Evolutionary conservation across 192 early-diverging fungal species (phyloP), one percentile per base, ranked within the genome.

Genomic region (Linnemannia exigua): DNA sequence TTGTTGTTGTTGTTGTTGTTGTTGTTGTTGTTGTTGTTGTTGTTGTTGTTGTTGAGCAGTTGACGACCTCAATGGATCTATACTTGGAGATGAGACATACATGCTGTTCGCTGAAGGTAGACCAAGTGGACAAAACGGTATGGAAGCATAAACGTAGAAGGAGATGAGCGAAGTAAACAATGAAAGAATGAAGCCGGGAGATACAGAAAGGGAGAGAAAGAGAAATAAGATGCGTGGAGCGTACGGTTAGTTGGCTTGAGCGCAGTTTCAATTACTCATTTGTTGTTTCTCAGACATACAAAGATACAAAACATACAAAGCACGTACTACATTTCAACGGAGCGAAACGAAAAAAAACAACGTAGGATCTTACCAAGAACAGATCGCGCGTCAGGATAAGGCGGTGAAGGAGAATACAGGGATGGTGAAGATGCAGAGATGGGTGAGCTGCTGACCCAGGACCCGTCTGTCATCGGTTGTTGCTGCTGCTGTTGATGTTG

Each of bases 401-500:
- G 41, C 16, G 33, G 38, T 14, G 70, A 31, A 25, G n/a, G 38
- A 71, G 44, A 71, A 46, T 46, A 71, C 0, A 63, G 14, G 14
- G 58, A 63, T 63, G 58, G 58, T 11, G 58, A 15, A 6, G 58
- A 63, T 15, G 28, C 58, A 63, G 58, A 67, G 1, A 67, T 11
- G 38, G 37, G 22, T 48, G 58, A 47, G 38, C 11, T 9, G 5
- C 20, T 71, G 12, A 37, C 14, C 22, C n/a, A 37, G 11, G 37
- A 28, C 38, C 37, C 33, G 8, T 52, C 50, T 11, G 17, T 2
- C 31, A 8, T 16, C 44, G n/a, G 58, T 33, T 78, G 76, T 28
- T 70, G 76, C 22, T 70, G 37, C 33, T 68, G 66, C 35, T 80
- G 72, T 46, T 74, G 79, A 25, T 79, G 44, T 61, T 54, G 69